Evolutionary conservation across 2,329 filamentous ascomycete species (phyloP), one percentile per base, ranked within the genome.

Genomic region (Colletotrichum sp.): DNA sequence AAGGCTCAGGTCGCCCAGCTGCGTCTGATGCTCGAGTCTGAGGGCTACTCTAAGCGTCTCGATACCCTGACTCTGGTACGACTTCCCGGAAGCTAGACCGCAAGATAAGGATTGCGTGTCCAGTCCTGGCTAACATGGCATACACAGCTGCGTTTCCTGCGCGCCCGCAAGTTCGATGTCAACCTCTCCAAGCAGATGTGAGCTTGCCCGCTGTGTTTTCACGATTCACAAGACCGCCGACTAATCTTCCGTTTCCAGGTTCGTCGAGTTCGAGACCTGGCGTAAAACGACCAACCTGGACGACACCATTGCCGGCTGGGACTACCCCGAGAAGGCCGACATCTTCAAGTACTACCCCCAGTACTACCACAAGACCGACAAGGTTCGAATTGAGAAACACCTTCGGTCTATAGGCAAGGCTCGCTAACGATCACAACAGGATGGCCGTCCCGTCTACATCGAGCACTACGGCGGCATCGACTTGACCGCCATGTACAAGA

Each of bases 341-440:
- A 91, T 99, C 75, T 95, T 95, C 86, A 89, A 96, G 86, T 98
- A 94, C 90, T 99, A 99, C 88, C 95, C 95, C 64, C 97, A 99
- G 88, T 99, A 97, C 90, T 99, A 99, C 89, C 97, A 99, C 92
- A 98, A 98, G 89, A 96, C 93, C 15, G 95, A 97, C 87, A 96
- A 95, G 87, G 92, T 93, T 39, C 39, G 16, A 66, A 21, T 6
- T 10, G 48, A 63, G 30, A 8, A 43, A 16, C 10, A 18, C 30
- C 5, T 16, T 24, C 6, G 32, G 10, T 48, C 34, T 15, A 39
- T 4, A 39, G 8, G 26, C 24, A 7, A 6, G 16, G 7, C n/a
- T 10, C 26, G 34, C 73, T 30, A 74, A 74, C 65, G 55, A 66
- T 43, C 77, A 34, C 67, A 60, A 39, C 79, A 98, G 96, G 97